A percentile compares a stretch with the other conserved stretches of the same genome.
Conservation (phyloP, 2,329 filamentous ascomycete genomes). For the Clonostachys chloroleuca region DNA sequence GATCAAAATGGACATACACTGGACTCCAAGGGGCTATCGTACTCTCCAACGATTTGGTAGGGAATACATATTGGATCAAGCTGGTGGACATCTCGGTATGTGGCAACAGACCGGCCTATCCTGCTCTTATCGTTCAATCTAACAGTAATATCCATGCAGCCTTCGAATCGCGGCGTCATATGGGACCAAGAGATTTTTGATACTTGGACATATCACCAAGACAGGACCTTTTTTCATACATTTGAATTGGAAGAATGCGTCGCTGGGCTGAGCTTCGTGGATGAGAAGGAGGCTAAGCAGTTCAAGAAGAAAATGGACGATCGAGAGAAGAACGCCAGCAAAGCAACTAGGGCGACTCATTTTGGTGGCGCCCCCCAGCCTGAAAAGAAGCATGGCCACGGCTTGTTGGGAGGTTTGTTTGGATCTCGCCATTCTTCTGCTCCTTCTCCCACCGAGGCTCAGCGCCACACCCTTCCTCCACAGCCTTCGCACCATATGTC, state of each 20-base stretch:
- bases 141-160: slow-evolving; percentile 36
- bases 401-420: slow-evolving; percentile 57
- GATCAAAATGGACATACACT: slow-evolving; percentile 86
- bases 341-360: slow-evolving; percentile 74
- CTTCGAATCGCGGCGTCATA: slow-evolving; percentile 77
- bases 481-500: slow-evolving; percentile 31
- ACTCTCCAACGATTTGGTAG: slow-evolving; percentile 88
- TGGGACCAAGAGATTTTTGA: slow-evolving; percentile 99
- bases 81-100: slow-evolving; percentile 89
- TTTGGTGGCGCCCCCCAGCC: slow-evolving; percentile 54
- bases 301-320: slow-evolving; percentile 98
- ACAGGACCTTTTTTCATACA: slow-evolving; percentile 94
- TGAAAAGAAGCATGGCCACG: slow-evolving; percentile 28
- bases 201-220: slow-evolving; percentile 90
- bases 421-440: slow-evolving; percentile 57
- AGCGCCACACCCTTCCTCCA: slow-evolving; percentile 33
- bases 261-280: slow-evolving; percentile 85
- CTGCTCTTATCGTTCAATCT: neutral
- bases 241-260: slow-evolving; percentile 94
- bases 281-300: slow-evolving; percentile 95
- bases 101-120: neutral
- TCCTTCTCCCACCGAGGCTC: slow-evolving; percentile 53
- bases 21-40: slow-evolving; percentile 89
- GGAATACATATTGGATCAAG: slow-evolving; percentile 96
- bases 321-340: slow-evolving; percentile 90